These are phyloP conservation scores for Diplodia mutila DNA, from an alignment of 2,329 filamentous ascomycete species.

Conservation along the genomic window DNA sequence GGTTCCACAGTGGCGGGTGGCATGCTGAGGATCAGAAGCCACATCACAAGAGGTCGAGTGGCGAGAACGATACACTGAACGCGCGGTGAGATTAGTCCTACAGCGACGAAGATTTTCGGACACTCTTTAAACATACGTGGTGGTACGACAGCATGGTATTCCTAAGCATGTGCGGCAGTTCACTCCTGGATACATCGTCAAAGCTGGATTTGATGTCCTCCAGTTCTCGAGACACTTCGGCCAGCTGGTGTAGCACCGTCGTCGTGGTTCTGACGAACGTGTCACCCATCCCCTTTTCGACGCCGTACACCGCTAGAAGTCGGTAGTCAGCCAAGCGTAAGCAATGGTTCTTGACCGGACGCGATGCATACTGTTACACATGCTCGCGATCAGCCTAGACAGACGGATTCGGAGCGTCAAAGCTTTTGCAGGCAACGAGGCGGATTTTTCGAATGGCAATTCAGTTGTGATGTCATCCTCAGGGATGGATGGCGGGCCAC, in stretches of 20 bases:
- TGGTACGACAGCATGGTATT: neutral
- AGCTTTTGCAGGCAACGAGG: neutral
- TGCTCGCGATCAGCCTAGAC: neutral
- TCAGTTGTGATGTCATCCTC: neutral
- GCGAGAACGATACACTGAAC: neutral
- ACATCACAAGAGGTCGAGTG: neutral
- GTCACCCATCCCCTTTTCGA: neutral
- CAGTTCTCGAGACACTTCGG: neutral
- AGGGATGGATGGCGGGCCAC: neutral
- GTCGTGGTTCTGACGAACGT: neutral
- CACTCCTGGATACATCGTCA: neutral
- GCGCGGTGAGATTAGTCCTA: neutral
- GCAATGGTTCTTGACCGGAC: neutral
- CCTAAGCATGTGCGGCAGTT: neutral
- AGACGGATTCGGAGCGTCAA: neutral
- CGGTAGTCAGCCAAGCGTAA: neutral
- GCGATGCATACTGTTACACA: neutral
- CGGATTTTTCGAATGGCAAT: neutral
- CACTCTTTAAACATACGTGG: neutral
- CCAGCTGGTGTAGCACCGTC: neutral
- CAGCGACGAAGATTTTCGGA: too few species aligned
- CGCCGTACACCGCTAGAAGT: neutral
- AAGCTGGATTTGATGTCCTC: neutral
- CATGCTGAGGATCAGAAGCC: neutral
- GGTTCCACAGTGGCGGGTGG: neutral